Evolutionary conservation across 148 eudicot genomes (phyloP), one percentile per base, ranked within the genome.

Genomic region (Vaccinium corymbosum): DNA sequence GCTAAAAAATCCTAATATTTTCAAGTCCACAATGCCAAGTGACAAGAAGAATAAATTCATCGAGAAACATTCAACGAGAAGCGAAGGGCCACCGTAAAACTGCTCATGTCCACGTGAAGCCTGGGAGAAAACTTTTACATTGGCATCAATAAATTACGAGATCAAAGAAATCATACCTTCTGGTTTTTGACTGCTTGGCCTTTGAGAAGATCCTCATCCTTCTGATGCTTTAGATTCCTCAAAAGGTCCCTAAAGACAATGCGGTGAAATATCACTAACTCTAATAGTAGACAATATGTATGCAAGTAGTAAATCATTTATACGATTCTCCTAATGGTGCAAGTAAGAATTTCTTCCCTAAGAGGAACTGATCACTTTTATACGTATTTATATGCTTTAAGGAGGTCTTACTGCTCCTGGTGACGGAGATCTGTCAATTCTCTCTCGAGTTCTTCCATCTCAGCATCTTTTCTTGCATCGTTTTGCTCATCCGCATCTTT

Each of bases 131-230:
- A 17, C 27, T 50, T 61, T 46, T 27, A 22, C 71, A 68, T 61
- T 19, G 61, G 49, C 62, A 71, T 76, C 3, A 46, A 25, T 46
- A 29, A 79, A 78, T 51, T 62, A 76, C 27, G 80, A 48, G 25
- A 80, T 22, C 50, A 56, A 62, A 48, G 42, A 68, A 73, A 84
- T 14, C 35, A 48, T 90, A 94, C 99, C 99, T 91, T 94, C 85
- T 97, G 99, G 85, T 87, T 93, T 91, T 93, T 97, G 78, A 94
- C 93, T 75, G 98, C 98, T 86, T 93, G 93, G 76, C 98, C 98
- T 91, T 94, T 94, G 19, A 89, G 86, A 87, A 92, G 57, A 89
- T 96, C 98, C 84, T 94, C 97, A 87, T 96, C 98, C 85, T 92
- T 91, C 83, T 92, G 88, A 49, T 84, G 89, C 90, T 88, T 93